Conservation (phyloP, 768 basidiomycete species). For the Fomitopsis serialis region DNA sequence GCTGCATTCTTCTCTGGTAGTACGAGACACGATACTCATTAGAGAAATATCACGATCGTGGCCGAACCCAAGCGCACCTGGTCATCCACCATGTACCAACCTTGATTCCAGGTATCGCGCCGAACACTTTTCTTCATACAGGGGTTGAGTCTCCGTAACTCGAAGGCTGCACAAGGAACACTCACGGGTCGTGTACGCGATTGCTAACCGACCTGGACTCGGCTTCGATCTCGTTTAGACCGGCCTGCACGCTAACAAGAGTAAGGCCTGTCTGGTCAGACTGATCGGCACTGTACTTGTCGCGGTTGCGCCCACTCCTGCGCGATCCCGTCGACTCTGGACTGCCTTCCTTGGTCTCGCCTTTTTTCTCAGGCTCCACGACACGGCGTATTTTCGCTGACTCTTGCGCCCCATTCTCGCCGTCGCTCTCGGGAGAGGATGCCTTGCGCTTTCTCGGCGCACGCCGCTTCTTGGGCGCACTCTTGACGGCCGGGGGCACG, state of each 20-base stretch:
- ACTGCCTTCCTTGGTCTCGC: background rate
- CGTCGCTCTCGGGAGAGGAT: constrained; percentile 26
- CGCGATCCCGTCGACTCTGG: constrained; percentile 31
- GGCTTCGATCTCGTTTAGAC: constrained; percentile 17
- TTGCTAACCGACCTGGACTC: constrained; percentile 22
- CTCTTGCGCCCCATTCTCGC: constrained; percentile 9
- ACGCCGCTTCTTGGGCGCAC: constrained; percentile 39
- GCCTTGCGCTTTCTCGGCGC: constrained; percentile 18
- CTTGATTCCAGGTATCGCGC: constrained; percentile 70
- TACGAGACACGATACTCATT: background rate
- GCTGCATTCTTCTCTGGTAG: constrained; percentile 56
- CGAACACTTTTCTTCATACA: constrained; percentile 62
- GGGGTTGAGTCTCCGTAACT: background rate
- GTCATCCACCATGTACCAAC: constrained; percentile 84
- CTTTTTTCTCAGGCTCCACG: constrained; percentile 3
- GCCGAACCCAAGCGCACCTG: constrained; percentile 37
- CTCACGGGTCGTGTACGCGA: constrained; percentile 48
- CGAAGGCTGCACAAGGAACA: constrained; percentile 1
- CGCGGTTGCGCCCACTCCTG: constrained; percentile 64
- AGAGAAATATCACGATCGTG: background rate
- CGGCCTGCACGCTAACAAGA: constrained; percentile 9
- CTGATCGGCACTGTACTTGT: constrained; percentile 38
- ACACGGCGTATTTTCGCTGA: constrained; percentile 11
- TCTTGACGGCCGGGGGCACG: constrained; percentile 29
- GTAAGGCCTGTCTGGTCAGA: constrained; percentile 5